Base-by-base conservation (phyloP, 257 asterid genomes). In the Euphrasia confusa region DNA sequence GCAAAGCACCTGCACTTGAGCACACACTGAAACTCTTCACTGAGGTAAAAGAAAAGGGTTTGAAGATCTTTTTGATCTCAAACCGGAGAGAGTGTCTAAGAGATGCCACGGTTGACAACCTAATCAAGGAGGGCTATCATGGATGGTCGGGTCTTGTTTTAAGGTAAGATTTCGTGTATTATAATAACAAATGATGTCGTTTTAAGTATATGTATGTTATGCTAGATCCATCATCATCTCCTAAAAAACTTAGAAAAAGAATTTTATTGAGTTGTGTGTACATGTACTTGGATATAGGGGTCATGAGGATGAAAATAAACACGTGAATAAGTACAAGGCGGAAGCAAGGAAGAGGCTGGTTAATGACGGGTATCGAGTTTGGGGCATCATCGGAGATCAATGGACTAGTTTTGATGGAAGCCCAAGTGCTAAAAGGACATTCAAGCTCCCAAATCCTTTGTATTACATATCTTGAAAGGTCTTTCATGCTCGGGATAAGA, bases 391-490 rank as follows among this genome's bases (percentile, higher is more conserved):
- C 3, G 87, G 82, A 52, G 84, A 77, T 61, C 85, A 77, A 28
- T 82, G 85, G 85, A 79, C 84, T 73, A 79, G 83, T 39, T 77
- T 79, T 54, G 72, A 73, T 49, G 82, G 84, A 67, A 52, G 26
- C 54, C 82, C 82, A 7, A 64, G 14, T 30, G 79, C 81, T 55
- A 70, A 77, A 59, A 72, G 81, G 66, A 70, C 79, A 63, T 79
- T 79, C 76, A 77, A 82, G 75, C 83, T 82, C 42, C 83, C 83
- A n/a, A 82, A 82, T 74, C 70, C 80, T 37, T 63, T 79, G 72
- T 82, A 82, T 72, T 82, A 72, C 17, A 21, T 77, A 53, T 72
- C 81, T 64, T 82, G 28, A 50, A 50, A 14, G 56, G 1, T 37
- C 42, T 7, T 5, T 37, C 10, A 37, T 35, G 40, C 9, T 35